These are phyloP conservation scores for Batkoa obscura DNA, from an alignment of 371 early-diverging fungal genomes.

Conservation along the genomic window DNA sequence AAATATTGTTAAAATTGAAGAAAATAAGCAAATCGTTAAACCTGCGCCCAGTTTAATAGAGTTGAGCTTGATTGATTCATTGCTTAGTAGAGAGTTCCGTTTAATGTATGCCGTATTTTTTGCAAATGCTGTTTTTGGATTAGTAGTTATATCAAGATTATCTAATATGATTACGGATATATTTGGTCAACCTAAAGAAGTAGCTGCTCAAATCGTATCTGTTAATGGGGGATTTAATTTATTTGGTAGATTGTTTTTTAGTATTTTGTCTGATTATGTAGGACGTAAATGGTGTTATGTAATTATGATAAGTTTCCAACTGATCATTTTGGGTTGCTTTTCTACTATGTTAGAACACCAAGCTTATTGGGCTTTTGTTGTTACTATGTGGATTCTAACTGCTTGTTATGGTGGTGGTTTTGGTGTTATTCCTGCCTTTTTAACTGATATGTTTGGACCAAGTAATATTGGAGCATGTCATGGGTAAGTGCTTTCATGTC, in stretches of 20 bases:
- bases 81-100: constrained; percentile 24
- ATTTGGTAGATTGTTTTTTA: constrained; percentile 30
- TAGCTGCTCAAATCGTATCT: constrained; percentile 29
- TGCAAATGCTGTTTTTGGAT: constrained; percentile 26
- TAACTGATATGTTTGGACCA: constrained; percentile 42
- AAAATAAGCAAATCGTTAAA: constrained; percentile 10
- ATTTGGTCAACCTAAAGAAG: constrained; percentile 23
- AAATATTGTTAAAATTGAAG: constrained; percentile 10
- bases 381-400: constrained; percentile 23
- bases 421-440: constrained; percentile 43
- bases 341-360: constrained; percentile 21
- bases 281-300: constrained; percentile 36
- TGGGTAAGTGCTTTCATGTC: constrained; percentile 8
- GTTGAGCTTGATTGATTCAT: constrained; percentile 23
- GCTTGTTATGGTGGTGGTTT: constrained; percentile 40
- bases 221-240: constrained; percentile 40
- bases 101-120: constrained; percentile 35
- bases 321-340: constrained; percentile 21
- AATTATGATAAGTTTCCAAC: constrained; percentile 24
- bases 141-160: constrained; percentile 36
- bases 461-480: constrained; percentile 40
- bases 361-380: constrained; percentile 26
- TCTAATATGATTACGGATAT: constrained; percentile 29
- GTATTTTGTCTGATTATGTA: constrained; percentile 27
- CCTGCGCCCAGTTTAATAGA: background rate